phyloP scores from a whole-genome alignment of 164 flowering plant species.

The Euptelea pleiosperma region DNA sequence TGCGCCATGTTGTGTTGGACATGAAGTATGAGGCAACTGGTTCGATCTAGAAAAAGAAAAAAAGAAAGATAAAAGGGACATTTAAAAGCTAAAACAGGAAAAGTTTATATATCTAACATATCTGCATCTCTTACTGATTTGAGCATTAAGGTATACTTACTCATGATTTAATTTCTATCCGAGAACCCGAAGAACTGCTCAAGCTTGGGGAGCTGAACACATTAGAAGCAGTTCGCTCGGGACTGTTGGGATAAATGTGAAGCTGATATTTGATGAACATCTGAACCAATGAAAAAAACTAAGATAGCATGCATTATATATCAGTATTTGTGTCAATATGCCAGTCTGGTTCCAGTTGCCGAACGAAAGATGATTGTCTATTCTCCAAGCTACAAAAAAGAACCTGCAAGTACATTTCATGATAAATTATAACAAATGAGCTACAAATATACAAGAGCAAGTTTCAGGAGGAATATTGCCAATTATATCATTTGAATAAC shows the following conservation, averaged over 20 bases:
- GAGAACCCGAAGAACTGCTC: conserved; percentile 72
- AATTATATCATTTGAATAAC: not conserved
- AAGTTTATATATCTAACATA: not conserved
- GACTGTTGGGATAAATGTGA: conserved; percentile 56
- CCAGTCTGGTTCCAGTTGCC: conserved; percentile 98
- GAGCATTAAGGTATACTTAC: too few relatives aligned
- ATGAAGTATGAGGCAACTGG: not conserved
- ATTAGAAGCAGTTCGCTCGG: conserved; percentile 63
- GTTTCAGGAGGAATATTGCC: not conserved
- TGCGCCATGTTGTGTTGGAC: not conserved
- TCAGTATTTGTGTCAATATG: conserved; percentile 91
- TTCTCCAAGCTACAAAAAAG: conserved; percentile 94
- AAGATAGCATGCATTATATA: too few relatives aligned
- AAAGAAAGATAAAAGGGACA: not conserved
- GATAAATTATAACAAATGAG: not conserved
- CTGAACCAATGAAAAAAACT: too few relatives aligned
- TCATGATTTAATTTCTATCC: conserved; percentile 18
- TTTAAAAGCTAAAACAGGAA: not conserved
- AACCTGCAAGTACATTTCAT: conserved; percentile 40
- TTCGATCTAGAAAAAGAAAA: not conserved
- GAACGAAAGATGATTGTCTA: conserved; percentile 86
- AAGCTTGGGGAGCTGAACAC: conserved; percentile 67
- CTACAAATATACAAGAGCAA: not conserved
- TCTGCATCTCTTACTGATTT: conserved; percentile 6
- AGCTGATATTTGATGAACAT: conserved; percentile 91